Percentiles rank a stretch among this genome's conserved stretches.
Conservation (phyloP, 176 grass and related monocot species). For the Bromus sterilis region DNA sequence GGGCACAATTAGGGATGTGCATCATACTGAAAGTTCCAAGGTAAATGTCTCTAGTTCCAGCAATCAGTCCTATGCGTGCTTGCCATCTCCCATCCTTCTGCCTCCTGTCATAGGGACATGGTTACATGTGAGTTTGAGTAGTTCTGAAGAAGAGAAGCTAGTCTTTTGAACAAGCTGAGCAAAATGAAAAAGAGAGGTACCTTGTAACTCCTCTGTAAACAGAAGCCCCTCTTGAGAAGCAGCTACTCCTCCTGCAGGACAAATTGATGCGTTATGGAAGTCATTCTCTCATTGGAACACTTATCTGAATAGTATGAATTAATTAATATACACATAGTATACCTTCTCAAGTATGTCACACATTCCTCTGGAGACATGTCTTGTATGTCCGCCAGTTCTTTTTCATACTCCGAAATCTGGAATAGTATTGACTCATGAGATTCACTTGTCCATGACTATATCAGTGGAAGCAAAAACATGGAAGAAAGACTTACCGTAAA, state of each 20-base stretch:
- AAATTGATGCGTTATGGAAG: neutral
- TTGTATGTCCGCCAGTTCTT: conserved; percentile 55
- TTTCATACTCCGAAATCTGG: conserved; percentile 67
- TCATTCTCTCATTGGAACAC: neutral
- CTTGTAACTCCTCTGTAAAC: conserved; percentile 96
- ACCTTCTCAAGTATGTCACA: conserved; percentile 90
- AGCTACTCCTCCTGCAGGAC: conserved; percentile 74
- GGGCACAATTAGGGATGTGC: neutral
- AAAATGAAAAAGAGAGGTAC: conserved; percentile 38
- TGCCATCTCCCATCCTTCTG: conserved; percentile 98
- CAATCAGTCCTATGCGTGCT: conserved; percentile 88
- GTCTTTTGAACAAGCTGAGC: neutral
- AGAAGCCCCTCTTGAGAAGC: conserved; percentile 99
- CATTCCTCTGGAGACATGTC: conserved; percentile 80
- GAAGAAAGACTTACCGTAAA: conserved; percentile 39
- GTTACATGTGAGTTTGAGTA: conserved; percentile 8
- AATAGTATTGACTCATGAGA: conserved; percentile 9
- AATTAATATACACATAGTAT: conserved; percentile 7
- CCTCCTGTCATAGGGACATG: conserved; percentile 44
- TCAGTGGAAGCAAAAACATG: neutral
- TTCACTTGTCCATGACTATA: neutral
- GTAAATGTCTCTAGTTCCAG: conserved; percentile 92
- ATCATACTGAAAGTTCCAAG: conserved; percentile 87
- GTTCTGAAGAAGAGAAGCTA: conserved; percentile 8
- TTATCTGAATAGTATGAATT: neutral